Evolutionary conservation across 805 yeast genomes (phyloP), one percentile per base, ranked within the genome.

Genomic region (Nakazawaea holstii): DNA sequence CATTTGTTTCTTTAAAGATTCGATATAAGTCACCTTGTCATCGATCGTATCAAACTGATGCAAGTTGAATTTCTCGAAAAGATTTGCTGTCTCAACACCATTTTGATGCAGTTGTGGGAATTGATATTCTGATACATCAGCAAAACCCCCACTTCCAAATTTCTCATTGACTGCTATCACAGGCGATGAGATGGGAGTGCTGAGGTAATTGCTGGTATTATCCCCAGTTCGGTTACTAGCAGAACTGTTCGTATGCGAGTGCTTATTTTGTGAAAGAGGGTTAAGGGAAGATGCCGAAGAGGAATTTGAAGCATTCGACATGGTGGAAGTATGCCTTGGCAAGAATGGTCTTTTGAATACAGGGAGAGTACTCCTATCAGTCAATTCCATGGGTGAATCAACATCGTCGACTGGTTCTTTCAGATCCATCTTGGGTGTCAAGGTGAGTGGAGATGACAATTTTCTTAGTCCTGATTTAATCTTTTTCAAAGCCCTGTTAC

Each of bases 161-260:
- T 47, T 47, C 26, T 47, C 49, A 14, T 41, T 47, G 29, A 47
- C 41, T 2, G 49, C 38, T 3, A 47, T 38, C 15, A 47, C 30
- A 6, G 49, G 49, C 14, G 49, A 47, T 6, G 46, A 29, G n/a
- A 47, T 32, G 10, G 49, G 45, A 5, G 46, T 41, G 1, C 40
- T 33, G 27, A 38, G 24, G 20, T 31, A 17, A 9, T 11, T 33
- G 40, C n/a, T 27, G 10, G 20, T 29, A 20, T 11, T 36, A 15
- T 43, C 46, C 2, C 24, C 35, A 4, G 46, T 36, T 14, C 27
- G 27, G 26, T 29, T 20, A n/a, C 32, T 42, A 8, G 39, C 28
- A 4, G 39, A 20, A 17, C 49, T 47, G 28, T 31, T 47, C 13
- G 43, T 37, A 8, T 31, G 45, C 6, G 46, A 41, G 13, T 47